Evolutionary conservation across 352 stramenopile genomes (phyloP).

Genomic region (Thalassiosira ordinaria): DNA sequence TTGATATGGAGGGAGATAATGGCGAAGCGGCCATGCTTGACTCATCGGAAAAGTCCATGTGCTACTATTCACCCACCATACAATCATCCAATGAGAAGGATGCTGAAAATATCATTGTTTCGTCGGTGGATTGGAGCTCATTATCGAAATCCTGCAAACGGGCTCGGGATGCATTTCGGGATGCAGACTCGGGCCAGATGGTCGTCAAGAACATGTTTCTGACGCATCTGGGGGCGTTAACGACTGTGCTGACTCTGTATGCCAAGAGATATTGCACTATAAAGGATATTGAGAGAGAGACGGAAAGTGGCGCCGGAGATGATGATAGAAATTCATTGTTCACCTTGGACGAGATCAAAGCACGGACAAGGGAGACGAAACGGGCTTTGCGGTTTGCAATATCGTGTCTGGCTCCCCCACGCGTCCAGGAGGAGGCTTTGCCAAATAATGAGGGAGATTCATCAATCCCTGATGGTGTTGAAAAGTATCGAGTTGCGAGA

Average conservation of each 20-base stretch:
- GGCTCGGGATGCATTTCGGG: constrained; percentile 43
- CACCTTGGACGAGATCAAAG: constrained; percentile 35
- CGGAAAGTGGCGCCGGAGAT: background rate
- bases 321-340: background rate
- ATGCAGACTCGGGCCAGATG: constrained; percentile 40
- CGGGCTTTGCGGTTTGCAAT: constrained; percentile 69
- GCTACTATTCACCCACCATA: background rate
- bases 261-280: constrained; percentile 20
- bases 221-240: constrained; percentile 35
- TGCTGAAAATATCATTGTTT: constrained; percentile 21
- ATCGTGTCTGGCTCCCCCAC: constrained; percentile 45
- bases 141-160: constrained; percentile 54
- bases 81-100: constrained; percentile 7
- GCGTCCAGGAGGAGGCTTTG: background rate
- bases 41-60: background rate
- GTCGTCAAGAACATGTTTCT: constrained; percentile 63
- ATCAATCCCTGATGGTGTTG: constrained; percentile 25
- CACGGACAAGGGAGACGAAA: constrained; percentile 57
- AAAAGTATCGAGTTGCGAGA: constrained; percentile 38
- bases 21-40: background rate
- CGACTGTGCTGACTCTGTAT: constrained; percentile 23
- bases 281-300: no score
- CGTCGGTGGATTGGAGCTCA: constrained; percentile 55
- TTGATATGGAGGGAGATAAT: constrained; percentile 12
- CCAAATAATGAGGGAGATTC: background rate